phyloP scores from a whole-genome alignment of 306 rosid species.

The Lithocarpus polystachyus region DNA sequence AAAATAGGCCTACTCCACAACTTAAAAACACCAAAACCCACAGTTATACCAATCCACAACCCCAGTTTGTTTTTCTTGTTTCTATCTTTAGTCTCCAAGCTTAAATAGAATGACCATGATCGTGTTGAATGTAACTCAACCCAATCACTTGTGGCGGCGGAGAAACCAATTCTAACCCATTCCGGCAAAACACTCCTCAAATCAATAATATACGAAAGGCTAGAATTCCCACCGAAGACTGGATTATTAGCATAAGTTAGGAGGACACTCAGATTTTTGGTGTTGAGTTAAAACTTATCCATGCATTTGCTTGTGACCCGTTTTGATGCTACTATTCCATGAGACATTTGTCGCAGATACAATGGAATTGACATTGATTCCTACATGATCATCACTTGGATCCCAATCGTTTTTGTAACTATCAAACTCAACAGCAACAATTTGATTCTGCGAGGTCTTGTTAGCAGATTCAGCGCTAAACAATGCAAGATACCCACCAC shows the following conservation, averaged over 20 bases:
- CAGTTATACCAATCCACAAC: slow-evolving; percentile 30
- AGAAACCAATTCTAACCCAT: slow-evolving; percentile 59
- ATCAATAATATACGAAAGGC: slow-evolving; percentile 46
- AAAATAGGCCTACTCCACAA: slow-evolving; percentile 38
- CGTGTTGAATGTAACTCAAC: slow-evolving; percentile 50
- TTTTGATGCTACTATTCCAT: slow-evolving; percentile 53
- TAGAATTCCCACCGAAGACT: slow-evolving; percentile 28
- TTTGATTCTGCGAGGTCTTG: slow-evolving; percentile 31
- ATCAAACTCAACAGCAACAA: slow-evolving; percentile 79
- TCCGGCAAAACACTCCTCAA: slow-evolving; percentile 57
- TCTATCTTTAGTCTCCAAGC: slow-evolving; percentile 24
- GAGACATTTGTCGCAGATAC: slow-evolving; percentile 29
- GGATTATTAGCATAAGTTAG: slow-evolving; percentile 52
- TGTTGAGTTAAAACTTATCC: slow-evolving; percentile 61
- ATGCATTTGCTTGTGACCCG: slow-evolving; percentile 49
- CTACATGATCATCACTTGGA: slow-evolving; percentile 52
- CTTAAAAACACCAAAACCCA: slow-evolving; percentile 31
- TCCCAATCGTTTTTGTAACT: slow-evolving; percentile 48
- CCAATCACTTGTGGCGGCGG: slow-evolving; percentile 64
- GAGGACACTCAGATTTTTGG: slow-evolving; percentile 53
- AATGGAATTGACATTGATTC: slow-evolving; percentile 67
- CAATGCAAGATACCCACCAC: slow-evolving; percentile 63
- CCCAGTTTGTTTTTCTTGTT: slow-evolving; percentile 10
- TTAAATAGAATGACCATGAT: slow-evolving; percentile 76
- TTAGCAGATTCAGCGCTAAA: slow-evolving; percentile 29